Conservation (phyloP, 805 yeast genomes). For the Brettanomyces naardenensis region DNA sequence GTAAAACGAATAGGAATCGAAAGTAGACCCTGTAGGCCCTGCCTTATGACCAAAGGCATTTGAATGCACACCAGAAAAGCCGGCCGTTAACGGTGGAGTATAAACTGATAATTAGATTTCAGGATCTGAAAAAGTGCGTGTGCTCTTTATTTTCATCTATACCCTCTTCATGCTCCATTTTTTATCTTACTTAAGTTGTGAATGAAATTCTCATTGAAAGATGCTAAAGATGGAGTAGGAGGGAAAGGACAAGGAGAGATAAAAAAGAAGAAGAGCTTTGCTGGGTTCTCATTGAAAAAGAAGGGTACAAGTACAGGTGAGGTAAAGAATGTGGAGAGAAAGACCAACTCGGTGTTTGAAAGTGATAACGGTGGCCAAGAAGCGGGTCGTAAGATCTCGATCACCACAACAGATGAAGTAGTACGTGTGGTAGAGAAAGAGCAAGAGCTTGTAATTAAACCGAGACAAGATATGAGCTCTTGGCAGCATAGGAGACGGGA, state of each 20-base stretch:
- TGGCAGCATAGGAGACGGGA: slow-evolving; percentile 15
- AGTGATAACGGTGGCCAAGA: slow-evolving; percentile 5
- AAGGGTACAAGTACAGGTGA: slow-evolving; percentile 1
- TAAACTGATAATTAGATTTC: too few species aligned
- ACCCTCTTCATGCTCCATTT: too few species aligned
- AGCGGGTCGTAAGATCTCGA: slow-evolving; percentile 20
- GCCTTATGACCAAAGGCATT: too few species aligned
- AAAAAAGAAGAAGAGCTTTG: slow-evolving; percentile 18
- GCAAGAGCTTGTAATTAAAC: slow-evolving; percentile 16
- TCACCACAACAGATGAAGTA: slow-evolving; percentile 24
- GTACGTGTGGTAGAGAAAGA: slow-evolving; percentile 5
- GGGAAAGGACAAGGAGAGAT: too few species aligned
- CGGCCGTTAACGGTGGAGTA: too few species aligned
- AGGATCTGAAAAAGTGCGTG: too few species aligned
- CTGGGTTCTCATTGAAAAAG: slow-evolving; percentile 27
- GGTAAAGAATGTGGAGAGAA: background rate
- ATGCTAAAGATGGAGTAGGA: too few species aligned
- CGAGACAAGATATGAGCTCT: slow-evolving; percentile 9
- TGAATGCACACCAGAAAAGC: too few species aligned
- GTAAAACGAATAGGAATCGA: too few species aligned
- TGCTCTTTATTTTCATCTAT: too few species aligned
- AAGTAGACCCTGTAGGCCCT: too few species aligned
- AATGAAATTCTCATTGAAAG: slow-evolving; percentile 34
- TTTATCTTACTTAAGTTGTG: slow-evolving; percentile 14
- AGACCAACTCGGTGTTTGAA: slow-evolving; percentile 5